phyloP scores from a whole-genome alignment of 306 rosid genomes.

The Dalbergia cultrata region DNA sequence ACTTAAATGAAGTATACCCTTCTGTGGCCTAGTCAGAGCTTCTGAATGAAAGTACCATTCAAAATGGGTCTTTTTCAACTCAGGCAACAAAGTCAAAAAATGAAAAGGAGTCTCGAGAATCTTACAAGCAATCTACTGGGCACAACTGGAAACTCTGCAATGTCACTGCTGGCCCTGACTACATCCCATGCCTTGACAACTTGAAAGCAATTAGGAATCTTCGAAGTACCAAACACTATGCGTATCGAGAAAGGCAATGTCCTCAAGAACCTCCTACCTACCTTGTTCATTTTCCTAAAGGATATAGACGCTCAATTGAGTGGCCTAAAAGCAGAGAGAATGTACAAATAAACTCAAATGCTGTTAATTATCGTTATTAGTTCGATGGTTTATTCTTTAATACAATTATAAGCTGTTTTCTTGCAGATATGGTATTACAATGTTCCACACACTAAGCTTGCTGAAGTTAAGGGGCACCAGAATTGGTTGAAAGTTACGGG shows the following conservation, averaged over 20 bases:
- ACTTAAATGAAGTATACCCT: slow-evolving; percentile 69
- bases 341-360: slow-evolving; percentile 55
- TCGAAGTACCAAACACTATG: slow-evolving; percentile 87
- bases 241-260: slow-evolving; percentile 99
- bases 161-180: slow-evolving; percentile 90
- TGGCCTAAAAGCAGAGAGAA: slow-evolving; percentile 99
- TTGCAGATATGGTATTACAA: slow-evolving; percentile 95
- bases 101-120: slow-evolving; percentile 72
- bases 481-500: slow-evolving; percentile 97
- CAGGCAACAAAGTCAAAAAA: slow-evolving; percentile 86
- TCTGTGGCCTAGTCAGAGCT: slow-evolving; percentile 86
- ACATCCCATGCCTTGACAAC: slow-evolving; percentile 96
- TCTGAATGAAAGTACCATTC: slow-evolving; percentile 72
- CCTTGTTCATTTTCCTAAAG: slow-evolving; percentile 87
- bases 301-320: slow-evolving; percentile 79
- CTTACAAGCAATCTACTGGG: slow-evolving; percentile 58
- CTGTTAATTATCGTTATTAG: slow-evolving; percentile 32
- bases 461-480: slow-evolving; percentile 88
- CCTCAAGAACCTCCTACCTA: slow-evolving; percentile 92
- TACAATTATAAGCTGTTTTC: slow-evolving; percentile 45
- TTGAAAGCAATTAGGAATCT: slow-evolving; percentile 75
- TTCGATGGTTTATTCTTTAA: slow-evolving; percentile 25
- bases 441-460: slow-evolving; percentile 94
- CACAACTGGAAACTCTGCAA: slow-evolving; percentile 89
- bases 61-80: slow-evolving; percentile 75